Base-by-base conservation (phyloP, 192 early-diverging fungal genomes). In the Gryganskiella cystojenkinii region DNA sequence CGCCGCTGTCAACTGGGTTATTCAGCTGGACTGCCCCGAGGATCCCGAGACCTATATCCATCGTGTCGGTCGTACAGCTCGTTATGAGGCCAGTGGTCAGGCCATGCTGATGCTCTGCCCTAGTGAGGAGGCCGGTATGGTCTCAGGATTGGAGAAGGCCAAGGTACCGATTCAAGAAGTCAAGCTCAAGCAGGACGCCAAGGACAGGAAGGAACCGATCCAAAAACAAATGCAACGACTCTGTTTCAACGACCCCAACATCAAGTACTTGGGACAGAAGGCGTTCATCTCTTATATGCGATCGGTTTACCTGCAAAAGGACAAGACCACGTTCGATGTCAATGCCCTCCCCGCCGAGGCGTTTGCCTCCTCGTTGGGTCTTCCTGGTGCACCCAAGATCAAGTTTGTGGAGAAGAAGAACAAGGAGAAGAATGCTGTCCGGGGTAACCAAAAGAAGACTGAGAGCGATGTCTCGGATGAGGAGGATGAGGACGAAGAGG, bases 1-100 rank as follows among this genome's bases (percentile, higher is more conserved):
- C 70, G 97, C 98, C 0, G 92, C 95, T 14, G 97, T 99, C 5
- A 95, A 99, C 80, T 99, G 98, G 98, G 98, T 99, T 33, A 88
- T 99, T 44, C 98, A 99, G 64, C 70, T 97, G 51, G 98, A 99
- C 78, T 97, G 95, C 56, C 98, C 98, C 43, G 98, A 98, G 76
- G 93, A 98, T 83, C 91, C 92, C 40, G 94, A 89, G 51, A 99
- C 97, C 2, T 98, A 99, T 83, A 95, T 99, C 80, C 98, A 99
- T 73, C 93, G 98, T 50, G 98, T 98, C 6, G 98, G 98, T 2
- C 91, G 98, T 50, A 99, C 98, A 19, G 98, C 98, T 10, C 92
- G 98, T 61, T 94, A 95, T 86, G 93, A 95, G 47, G 87, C 95
- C 4, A 80, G 88, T 7, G 98, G 98, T 37, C 90, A 95, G 56